phyloP scores from a whole-genome alignment of 2,329 filamentous ascomycete species.

The Stachybotrys chartarum region DNA sequence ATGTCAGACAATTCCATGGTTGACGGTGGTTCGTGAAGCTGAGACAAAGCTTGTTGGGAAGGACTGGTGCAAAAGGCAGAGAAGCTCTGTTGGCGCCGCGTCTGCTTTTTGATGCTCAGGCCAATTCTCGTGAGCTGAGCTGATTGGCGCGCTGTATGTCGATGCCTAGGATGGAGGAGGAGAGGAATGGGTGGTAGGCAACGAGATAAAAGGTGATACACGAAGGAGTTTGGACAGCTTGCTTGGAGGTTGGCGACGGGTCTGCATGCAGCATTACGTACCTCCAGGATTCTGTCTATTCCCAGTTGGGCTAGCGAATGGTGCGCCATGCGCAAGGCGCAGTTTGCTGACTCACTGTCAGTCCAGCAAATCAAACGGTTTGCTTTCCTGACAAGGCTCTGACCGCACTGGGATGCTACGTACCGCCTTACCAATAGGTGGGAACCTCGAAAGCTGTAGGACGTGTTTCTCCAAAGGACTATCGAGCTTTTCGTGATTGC shows the following conservation, averaged over 20 bases:
- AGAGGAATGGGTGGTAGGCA: not conserved
- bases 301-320: not conserved
- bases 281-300: not conserved
- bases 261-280: not conserved
- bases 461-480: too few species aligned
- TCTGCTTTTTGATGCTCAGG: not conserved
- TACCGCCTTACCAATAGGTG: too few species aligned
- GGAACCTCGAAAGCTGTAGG: too few species aligned
- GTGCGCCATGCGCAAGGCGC: too few species aligned
- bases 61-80: not conserved
- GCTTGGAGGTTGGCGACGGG: not conserved
- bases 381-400: not conserved
- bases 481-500: too few species aligned
- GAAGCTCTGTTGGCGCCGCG: not conserved
- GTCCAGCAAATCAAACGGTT: not conserved
- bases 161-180: not conserved
- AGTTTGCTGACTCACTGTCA: not conserved
- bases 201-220: conserved; percentile 5
- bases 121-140: not conserved
- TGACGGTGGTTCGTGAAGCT: not conserved
- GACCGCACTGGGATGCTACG: not conserved
- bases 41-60: not conserved
- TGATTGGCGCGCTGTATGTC: not conserved
- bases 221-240: conserved; percentile 5
- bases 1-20: conserved; percentile 87